Conservation (phyloP, 805 yeast genomes). For the Candida endomychidarum region DNA sequence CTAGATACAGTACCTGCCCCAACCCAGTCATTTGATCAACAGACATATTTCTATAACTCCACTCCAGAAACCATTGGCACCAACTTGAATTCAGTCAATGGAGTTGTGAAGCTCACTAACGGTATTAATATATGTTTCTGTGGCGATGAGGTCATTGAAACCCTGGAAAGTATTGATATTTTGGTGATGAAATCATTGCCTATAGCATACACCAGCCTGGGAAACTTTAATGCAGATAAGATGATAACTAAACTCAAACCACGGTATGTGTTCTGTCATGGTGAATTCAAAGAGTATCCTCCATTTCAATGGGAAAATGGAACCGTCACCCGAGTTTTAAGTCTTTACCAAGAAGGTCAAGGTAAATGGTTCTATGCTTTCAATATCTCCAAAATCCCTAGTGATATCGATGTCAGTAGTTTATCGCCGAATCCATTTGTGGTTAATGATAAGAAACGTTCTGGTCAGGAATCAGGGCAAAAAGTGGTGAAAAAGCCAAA, state of each 20-base stretch:
- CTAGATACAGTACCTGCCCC: constrained; percentile 27
- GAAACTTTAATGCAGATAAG: constrained; percentile 45
- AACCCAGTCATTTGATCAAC: constrained; percentile 19
- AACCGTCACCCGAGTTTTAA: constrained; percentile 58
- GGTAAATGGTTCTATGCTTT: constrained; percentile 79
- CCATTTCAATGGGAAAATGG: constrained; percentile 59
- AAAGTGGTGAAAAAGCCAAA: constrained; percentile 30
- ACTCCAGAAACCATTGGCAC: constrained; percentile 16
- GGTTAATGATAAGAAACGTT: constrained; percentile 17
- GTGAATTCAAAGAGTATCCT: constrained; percentile 52
- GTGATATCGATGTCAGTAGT: constrained; percentile 9
- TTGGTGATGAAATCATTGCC: constrained; percentile 60
- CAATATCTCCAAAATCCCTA: constrained; percentile 19
- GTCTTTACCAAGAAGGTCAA: constrained; percentile 59
- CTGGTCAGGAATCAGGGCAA: constrained; percentile 13
- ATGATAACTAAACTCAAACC: constrained; percentile 51
- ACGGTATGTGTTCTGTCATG: constrained; percentile 64
- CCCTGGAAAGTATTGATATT: constrained; percentile 44
- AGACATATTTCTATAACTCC: constrained; percentile 7
- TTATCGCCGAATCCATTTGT: constrained; percentile 28
- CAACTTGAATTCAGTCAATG: constrained; percentile 23
- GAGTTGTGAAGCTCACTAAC: constrained; percentile 37
- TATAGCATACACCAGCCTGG: constrained; percentile 45
- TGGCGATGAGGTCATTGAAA: constrained; percentile 18
- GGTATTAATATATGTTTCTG: constrained; percentile 52